Base-by-base conservation (phyloP, 257 asterid species). In the Paulownia fortunei region DNA sequence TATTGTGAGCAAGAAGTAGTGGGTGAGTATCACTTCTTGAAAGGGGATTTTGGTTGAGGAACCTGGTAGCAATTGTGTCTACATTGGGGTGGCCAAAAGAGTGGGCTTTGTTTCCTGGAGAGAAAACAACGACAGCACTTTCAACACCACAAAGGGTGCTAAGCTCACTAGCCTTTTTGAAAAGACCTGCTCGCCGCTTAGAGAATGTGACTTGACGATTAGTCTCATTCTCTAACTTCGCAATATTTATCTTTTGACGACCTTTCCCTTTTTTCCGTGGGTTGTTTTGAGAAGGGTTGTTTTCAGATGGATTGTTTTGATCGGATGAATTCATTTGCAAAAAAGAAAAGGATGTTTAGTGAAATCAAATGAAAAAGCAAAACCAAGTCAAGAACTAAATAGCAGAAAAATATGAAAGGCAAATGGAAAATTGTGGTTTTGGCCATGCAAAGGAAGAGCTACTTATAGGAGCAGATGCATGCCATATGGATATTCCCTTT, bases 91-190 rank as follows among this genome's bases (percentile, higher is more conserved):
- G 78, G n/a, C 85, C 91, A 24, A 82, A 87, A 0, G 88, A 72
- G 72, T 71, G 82, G 0, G 83, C 78, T 36, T 82, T 83, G 2
- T 79, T 41, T 0, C 86, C 84, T 0, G 83, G 84, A 0, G 89
- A 84, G 4, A 78, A 83, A 4, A 87, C 86, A 1, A 87, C 74
- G 23, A 84, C 26, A 18, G 74, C 82, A 1, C 80, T 58, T 24
- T 87, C 83, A 0, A 58, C 86, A 2, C 87, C 87, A n/a, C 86
- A 84, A 0, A 87, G 56, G 0, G 86, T 82, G 73, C 84, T 80
- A 1, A 87, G 82, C 44, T 87, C 91, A 8, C 88, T 84, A 0
- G 91, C 89, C 51, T 87, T 84, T 47, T 84, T 87, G 79, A 87
- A 87, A 1, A 87, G 82, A 2, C 90, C 90, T 0, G 75, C 66